phyloP scores from a whole-genome alignment of 2,329 filamentous ascomycete genomes.

The Coniochaeta sp. region DNA sequence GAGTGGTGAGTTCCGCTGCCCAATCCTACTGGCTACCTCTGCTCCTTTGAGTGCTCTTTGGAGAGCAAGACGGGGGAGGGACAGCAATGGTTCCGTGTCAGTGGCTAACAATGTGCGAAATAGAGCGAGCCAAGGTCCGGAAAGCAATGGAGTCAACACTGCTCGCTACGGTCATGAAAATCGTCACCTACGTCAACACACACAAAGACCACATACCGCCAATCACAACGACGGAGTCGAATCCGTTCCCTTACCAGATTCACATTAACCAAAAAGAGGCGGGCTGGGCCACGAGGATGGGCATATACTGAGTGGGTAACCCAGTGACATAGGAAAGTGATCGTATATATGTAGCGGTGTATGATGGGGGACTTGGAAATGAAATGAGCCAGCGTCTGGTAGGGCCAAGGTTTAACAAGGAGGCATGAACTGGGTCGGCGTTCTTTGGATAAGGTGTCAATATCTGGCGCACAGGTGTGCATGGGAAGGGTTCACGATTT shows the following conservation, averaged over 20 bases:
- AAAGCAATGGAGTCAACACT: conserved; percentile 87
- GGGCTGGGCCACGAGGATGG: conserved; percentile 72
- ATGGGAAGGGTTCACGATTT: not conserved
- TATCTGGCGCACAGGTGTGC: not conserved
- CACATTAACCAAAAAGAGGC: conserved; percentile 76
- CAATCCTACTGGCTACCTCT: conserved; percentile 2
- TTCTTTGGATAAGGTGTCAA: not conserved
- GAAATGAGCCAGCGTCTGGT: not conserved
- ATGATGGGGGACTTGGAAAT: not conserved
- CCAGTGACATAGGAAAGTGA: not conserved
- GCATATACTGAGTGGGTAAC: conserved; percentile 49
- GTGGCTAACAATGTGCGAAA: not conserved
- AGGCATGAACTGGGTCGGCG: not conserved
- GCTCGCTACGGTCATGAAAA: conserved; percentile 80
- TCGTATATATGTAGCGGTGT: not conserved
- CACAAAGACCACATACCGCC: conserved; percentile 96
- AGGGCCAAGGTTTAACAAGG: not conserved
- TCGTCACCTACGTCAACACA: conserved; percentile 76
- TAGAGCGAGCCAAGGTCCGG: conserved; percentile 82
- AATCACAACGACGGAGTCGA: conserved; percentile 84
- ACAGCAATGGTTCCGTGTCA: not conserved
- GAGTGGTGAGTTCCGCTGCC: conserved; percentile 52
- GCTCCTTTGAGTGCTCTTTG: not conserved
- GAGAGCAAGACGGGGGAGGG: not conserved
- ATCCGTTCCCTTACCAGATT: conserved; percentile 94